Evolutionary conservation across 306 rosid species (phyloP).

Genomic region (Cucumis cinereus): DNA sequence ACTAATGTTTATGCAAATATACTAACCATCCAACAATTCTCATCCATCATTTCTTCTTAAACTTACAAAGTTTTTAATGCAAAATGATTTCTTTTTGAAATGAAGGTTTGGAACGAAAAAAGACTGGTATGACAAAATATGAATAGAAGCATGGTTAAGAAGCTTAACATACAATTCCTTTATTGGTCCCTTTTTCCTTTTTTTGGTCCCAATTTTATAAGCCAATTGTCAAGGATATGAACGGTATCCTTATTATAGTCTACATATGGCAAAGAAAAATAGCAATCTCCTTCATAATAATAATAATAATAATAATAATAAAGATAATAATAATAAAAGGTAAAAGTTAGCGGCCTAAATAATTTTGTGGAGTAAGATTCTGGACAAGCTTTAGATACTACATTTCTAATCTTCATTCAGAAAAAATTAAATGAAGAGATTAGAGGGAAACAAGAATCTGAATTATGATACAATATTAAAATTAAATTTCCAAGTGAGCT

Average conservation of each 20-base stretch:
- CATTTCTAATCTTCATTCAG: background rate
- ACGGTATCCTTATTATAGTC: background rate
- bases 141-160: background rate
- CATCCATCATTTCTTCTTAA: background rate
- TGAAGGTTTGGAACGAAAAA: background rate
- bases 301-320: too few species aligned
- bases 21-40: too few species aligned
- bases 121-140: background rate
- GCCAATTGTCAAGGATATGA: background rate
- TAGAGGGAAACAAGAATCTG: background rate
- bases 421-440: background rate
- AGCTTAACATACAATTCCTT: background rate
- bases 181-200: background rate
- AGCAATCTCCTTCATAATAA: background rate
- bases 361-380: background rate
- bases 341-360: too few species aligned
- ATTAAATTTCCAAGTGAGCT: background rate
- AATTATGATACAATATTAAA: background rate
- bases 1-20: too few species aligned
- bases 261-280: background rate
- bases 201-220: background rate
- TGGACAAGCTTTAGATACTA: background rate
- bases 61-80: background rate
- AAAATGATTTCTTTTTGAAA: background rate
- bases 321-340: too few species aligned